Conservation (phyloP, 257 asterid species). For the Nemophila menziesii region DNA sequence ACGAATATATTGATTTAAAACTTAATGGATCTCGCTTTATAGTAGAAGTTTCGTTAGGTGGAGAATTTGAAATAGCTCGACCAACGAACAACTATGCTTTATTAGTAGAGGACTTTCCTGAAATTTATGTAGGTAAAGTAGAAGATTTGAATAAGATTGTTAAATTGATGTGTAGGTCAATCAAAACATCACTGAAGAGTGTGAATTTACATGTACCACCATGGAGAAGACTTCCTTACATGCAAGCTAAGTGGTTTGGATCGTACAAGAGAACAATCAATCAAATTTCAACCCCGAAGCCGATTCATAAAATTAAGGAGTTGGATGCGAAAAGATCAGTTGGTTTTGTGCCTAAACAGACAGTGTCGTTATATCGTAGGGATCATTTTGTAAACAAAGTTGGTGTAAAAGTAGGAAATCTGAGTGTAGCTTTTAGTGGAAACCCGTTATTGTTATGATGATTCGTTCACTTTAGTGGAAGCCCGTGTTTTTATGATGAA, state of each 20-base stretch:
- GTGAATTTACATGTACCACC: constrained; percentile 48
- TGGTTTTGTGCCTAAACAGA: no score
- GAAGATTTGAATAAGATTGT: no score
- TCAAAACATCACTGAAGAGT: constrained; percentile 45
- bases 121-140: no score
- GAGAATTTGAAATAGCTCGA: no score
- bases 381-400: no score
- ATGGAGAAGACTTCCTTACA: constrained; percentile 60
- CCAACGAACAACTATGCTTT: constrained; percentile 29
- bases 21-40: constrained; percentile 31
- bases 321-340: constrained; percentile 15
- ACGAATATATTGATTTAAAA: no score
- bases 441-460: neutral
- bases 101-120: constrained; percentile 26
- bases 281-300: neutral
- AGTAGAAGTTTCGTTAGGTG: constrained; percentile 36
- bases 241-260: no score
- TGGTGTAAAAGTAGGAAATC: no score
- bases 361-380: no score
- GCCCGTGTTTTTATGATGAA: no score
- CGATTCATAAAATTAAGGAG: neutral
- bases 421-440: constrained; percentile 32
- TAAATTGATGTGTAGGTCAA: constrained; percentile 44
- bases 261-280: no score
- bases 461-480: neutral